These are phyloP conservation scores for Aurinia saxatilis DNA, from an alignment of 345 rosid species.

Conservation along the genomic window DNA sequence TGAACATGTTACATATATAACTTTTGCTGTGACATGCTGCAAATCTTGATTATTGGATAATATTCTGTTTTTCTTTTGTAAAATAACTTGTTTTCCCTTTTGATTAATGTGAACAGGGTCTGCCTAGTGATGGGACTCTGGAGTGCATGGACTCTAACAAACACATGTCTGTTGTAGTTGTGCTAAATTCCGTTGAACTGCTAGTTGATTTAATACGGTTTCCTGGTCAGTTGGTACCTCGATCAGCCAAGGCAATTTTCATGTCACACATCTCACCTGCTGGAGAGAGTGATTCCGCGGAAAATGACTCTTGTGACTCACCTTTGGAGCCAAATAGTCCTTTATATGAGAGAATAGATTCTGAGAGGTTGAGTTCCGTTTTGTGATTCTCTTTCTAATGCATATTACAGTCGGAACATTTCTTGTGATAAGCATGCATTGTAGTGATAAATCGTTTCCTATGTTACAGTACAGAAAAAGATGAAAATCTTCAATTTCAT, in stretches of 20 bases:
- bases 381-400: conserved; percentile 6
- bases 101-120: conserved; percentile 47
- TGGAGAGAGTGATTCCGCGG: conserved; percentile 98
- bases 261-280: conserved; percentile 85
- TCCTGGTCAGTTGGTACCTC: conserved; percentile 90
- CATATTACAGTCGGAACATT: not conserved
- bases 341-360: conserved; percentile 69
- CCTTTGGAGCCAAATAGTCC: conserved; percentile 99
- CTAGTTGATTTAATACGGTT: conserved; percentile 91
- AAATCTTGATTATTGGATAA: not conserved
- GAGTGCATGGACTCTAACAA: conserved; percentile 74
- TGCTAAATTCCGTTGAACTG: conserved; percentile 72
- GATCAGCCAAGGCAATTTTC: conserved; percentile 76
- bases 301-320: conserved; percentile 98
- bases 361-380: conserved; percentile 53
- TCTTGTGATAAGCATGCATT: conserved; percentile 11
- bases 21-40: not conserved
- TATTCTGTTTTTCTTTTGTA: not conserved
- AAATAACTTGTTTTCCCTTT: not conserved
- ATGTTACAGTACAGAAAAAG: conserved; percentile 70
- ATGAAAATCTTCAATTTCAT: conserved; percentile 60
- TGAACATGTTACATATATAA: not conserved
- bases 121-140: conserved; percentile 84
- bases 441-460: conserved; percentile 17
- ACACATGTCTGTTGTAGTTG: conserved; percentile 88